A percentile compares a stretch with the other conserved stretches of the same genome.
phyloP scores from a whole-genome alignment of 495 filamentous ascomycete species.

The Viridothelium virens region DNA sequence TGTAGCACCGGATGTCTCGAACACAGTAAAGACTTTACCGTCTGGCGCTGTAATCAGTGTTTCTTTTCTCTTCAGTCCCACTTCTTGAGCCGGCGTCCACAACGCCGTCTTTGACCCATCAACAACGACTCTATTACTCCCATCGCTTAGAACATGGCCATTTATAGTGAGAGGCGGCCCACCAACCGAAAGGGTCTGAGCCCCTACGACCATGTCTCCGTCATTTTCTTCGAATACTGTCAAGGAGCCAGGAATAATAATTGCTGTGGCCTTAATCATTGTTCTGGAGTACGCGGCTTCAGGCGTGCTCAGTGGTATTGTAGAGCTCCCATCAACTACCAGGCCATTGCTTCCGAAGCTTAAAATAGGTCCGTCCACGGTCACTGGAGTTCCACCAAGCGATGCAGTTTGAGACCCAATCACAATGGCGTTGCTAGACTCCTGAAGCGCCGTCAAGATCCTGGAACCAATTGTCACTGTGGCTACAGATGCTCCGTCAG shows the following conservation, averaged over 20 bases:
- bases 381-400: background rate
- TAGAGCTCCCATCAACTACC: background rate
- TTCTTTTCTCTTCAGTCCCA: background rate
- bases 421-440: background rate
- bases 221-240: background rate
- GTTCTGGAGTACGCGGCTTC: background rate
- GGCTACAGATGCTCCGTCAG: background rate
- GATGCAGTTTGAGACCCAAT: background rate
- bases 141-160: slow-evolving; percentile 11
- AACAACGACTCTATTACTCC: background rate
- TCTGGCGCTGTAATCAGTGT: background rate
- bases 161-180: slow-evolving; percentile 14
- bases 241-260: background rate
- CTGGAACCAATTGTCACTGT: background rate
- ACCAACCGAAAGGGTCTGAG: slow-evolving; percentile 14
- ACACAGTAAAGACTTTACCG: background rate
- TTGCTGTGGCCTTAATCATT: background rate
- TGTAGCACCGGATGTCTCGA: background rate
- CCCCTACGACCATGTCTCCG: background rate
- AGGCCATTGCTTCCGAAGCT: background rate
- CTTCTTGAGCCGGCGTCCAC: background rate
- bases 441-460: background rate
- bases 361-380: background rate
- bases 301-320: background rate
- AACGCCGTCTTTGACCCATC: background rate